Evolutionary conservation across 306 rosid genomes (phyloP).

Genomic region (Quercus glauca): DNA sequence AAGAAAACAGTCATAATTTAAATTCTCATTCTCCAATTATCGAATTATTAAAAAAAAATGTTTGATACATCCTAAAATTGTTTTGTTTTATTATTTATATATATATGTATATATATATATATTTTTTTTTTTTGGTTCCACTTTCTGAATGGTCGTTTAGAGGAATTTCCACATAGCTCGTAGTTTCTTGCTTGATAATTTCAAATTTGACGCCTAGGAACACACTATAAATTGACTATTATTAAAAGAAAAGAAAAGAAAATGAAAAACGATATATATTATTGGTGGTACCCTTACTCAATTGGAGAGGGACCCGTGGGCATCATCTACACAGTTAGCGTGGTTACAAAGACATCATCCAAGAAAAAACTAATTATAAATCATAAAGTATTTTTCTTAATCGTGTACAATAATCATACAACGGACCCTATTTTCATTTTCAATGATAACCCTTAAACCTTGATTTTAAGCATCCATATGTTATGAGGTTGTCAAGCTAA

Average conservation of each 20-base stretch:
- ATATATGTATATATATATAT: too few species aligned
- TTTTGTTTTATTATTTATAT: too few species aligned
- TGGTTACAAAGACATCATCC: conserved; percentile 46
- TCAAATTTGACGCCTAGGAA: conserved; percentile 36
- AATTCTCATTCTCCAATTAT: too few species aligned
- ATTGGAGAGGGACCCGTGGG: conserved; percentile 34
- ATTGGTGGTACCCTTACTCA: conserved; percentile 22
- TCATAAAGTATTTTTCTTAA: conserved; percentile 43
- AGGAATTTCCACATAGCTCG: background rate
- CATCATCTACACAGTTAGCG: conserved; percentile 49
- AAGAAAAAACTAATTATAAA: conserved; percentile 22
- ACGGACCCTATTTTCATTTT: conserved; percentile 40
- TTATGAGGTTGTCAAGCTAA: background rate
- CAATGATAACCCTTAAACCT: conserved; percentile 36
- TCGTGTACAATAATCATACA: conserved; percentile 37
- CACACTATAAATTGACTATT: conserved; percentile 1
- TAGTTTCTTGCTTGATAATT: conserved; percentile 17
- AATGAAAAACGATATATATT: background rate
- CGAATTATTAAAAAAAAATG: too few species aligned
- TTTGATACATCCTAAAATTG: too few species aligned
- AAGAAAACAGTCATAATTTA: too few species aligned
- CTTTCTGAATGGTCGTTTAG: background rate
- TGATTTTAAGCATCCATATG: conserved; percentile 13
- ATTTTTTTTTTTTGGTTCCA: background rate
- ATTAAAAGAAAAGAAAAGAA: background rate